A percentile compares a stretch with the other conserved stretches of the same genome.
Conservation (phyloP, 352 stramenopile genomes). For the Proteromonas lacertae region DNA sequence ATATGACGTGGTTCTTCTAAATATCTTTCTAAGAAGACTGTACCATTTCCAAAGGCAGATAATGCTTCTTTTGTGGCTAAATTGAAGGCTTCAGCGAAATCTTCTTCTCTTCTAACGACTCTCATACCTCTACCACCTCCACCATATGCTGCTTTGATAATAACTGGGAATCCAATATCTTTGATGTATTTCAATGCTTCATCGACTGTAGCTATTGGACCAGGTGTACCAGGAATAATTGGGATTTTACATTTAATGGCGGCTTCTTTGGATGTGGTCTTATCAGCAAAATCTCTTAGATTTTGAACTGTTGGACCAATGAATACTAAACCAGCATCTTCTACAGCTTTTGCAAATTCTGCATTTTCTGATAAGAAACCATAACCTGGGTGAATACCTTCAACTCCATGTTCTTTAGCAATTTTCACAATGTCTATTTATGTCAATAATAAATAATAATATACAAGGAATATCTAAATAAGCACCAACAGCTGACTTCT, state of each 20-base stretch:
- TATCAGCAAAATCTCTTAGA: neutral
- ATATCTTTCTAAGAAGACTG: conserved; percentile 77
- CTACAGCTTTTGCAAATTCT: conserved; percentile 28
- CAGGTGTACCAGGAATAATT: conserved; percentile 41
- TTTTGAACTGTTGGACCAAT: conserved; percentile 16
- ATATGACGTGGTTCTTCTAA: conserved; percentile 73
- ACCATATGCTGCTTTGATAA: conserved; percentile 88
- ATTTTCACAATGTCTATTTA: conserved; percentile 37
- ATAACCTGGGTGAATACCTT: conserved; percentile 51
- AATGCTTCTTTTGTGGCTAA: conserved; percentile 36
- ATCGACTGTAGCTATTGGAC: conserved; percentile 36
- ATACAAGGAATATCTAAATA: no score
- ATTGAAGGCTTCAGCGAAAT: conserved; percentile 46
- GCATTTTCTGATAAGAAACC: conserved; percentile 57
- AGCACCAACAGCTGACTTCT: conserved; percentile 11
- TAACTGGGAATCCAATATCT: conserved; percentile 57
- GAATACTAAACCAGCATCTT: conserved; percentile 24
- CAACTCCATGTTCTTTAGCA: conserved; percentile 26
- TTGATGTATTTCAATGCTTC: conserved; percentile 55
- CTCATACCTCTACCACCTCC: conserved; percentile 83
- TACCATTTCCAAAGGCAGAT: conserved; percentile 60
- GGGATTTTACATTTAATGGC: conserved; percentile 45
- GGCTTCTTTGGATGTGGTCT: conserved; percentile 27
- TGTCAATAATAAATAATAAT: conserved; percentile 29
- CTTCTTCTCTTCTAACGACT: conserved; percentile 31